phyloP scores from a whole-genome alignment of 495 filamentous ascomycete species.

The Astrothelium macrocarpum region DNA sequence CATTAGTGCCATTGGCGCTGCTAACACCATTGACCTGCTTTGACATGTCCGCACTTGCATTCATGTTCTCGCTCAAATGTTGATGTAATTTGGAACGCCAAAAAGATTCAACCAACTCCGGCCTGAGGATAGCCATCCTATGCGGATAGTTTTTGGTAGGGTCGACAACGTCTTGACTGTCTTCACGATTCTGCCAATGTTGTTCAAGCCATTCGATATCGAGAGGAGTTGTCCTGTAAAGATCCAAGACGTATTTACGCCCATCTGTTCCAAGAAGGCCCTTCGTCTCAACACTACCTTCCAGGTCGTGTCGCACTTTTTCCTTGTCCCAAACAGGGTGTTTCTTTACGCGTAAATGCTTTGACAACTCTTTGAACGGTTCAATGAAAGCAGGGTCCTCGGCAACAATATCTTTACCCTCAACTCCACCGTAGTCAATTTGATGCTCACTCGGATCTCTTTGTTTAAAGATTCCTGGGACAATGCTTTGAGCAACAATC shows the following conservation, averaged over 20 bases:
- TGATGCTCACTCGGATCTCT: conserved; percentile 94
- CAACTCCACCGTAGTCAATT: conserved; percentile 97
- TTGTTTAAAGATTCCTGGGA: conserved; percentile 98
- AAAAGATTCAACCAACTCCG: conserved; percentile 79
- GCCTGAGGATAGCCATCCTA: conserved; percentile 83
- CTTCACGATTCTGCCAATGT: conserved; percentile 39
- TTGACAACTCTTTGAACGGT: conserved; percentile 82
- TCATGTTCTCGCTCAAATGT: conserved; percentile 45
- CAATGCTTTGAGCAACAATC: conserved; percentile 95
- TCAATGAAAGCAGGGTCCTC: conserved; percentile 75
- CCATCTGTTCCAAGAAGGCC: conserved; percentile 95
- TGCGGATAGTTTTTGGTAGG: conserved; percentile 61
- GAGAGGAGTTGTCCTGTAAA: conserved; percentile 89
- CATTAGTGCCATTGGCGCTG: not conserved
- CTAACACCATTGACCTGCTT: not conserved
- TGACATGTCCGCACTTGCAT: conserved; percentile 4
- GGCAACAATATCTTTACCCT: conserved; percentile 92
- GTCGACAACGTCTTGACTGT: conserved; percentile 36
- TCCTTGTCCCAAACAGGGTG: conserved; percentile 99
- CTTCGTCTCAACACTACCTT: conserved; percentile 96
- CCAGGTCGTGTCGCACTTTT: conserved; percentile 76
- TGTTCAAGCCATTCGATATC: conserved; percentile 88
- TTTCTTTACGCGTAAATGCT: conserved; percentile 78
- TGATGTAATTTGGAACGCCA: conserved; percentile 78
- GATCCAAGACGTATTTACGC: conserved; percentile 89